Conservation (phyloP, 2,329 filamentous ascomycete species). For the Rugonectria rugulosa region DNA sequence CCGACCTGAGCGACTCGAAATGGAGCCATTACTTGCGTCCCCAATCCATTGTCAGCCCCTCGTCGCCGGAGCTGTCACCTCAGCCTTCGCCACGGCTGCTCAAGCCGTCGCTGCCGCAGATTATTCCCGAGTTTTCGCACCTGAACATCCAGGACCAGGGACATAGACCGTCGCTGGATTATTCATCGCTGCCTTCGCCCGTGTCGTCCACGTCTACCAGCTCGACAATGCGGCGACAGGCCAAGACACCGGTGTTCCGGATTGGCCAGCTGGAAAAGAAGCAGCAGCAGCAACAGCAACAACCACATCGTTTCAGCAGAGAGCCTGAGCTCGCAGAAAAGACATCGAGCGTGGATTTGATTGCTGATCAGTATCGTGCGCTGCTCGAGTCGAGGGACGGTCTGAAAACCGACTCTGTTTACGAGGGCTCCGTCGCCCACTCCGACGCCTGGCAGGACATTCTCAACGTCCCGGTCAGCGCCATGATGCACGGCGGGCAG, state of each 20-base stretch:
- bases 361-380: slow-evolving; percentile 60
- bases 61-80: slow-evolving; percentile 21
- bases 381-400: slow-evolving; percentile 50
- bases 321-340: slow-evolving; percentile 40
- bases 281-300: slow-evolving; percentile 10
- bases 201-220: slow-evolving; percentile 44
- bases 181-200: slow-evolving; percentile 39
- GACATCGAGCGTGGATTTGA: slow-evolving; percentile 54
- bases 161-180: slow-evolving; percentile 36
- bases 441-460: slow-evolving; percentile 19
- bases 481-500: slow-evolving; percentile 16
- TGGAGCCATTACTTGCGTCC: slow-evolving; percentile 40
- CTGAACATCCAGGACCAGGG: slow-evolving; percentile 30
- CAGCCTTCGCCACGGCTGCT: slow-evolving; percentile 26
- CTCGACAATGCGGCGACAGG: slow-evolving; percentile 52
- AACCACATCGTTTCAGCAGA: slow-evolving; percentile 18
- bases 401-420: slow-evolving; percentile 45
- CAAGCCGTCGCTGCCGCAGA: slow-evolving; percentile 28
- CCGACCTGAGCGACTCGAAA: slow-evolving; percentile 40
- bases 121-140: slow-evolving; percentile 39
- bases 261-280: slow-evolving; percentile 58
- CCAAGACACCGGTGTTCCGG: slow-evolving; percentile 59
- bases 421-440: slow-evolving; percentile 23
- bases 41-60: slow-evolving; percentile 29
- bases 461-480: slow-evolving; percentile 27